These are phyloP conservation scores for Triticum dicoccoides DNA, from an alignment of 176 grass and related monocot species.

Conservation along the genomic window DNA sequence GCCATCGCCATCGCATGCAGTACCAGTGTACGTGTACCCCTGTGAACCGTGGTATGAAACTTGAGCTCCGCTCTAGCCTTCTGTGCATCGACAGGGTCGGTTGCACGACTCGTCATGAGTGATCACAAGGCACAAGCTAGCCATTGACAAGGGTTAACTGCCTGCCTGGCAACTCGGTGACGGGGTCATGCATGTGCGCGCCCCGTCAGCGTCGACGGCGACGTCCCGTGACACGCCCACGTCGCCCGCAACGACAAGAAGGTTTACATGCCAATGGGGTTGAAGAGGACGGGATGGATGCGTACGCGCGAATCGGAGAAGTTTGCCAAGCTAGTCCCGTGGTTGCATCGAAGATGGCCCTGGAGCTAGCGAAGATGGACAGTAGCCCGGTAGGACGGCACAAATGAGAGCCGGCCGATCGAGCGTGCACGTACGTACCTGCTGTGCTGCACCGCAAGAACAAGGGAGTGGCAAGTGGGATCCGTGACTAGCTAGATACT, in stretches of 20 bases:
- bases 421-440: neutral
- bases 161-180: neutral
- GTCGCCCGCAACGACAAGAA: neutral
- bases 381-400: neutral
- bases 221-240: slow-evolving; percentile 6
- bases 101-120: neutral
- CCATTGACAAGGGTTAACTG: neutral
- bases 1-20: neutral
- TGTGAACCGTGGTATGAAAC: neutral
- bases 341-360: neutral
- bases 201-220: slow-evolving; percentile 21
- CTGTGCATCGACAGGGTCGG: neutral
- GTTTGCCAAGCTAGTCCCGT: slow-evolving; percentile 1
- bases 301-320: neutral
- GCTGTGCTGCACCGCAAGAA: slow-evolving; percentile 12
- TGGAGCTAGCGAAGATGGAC: neutral
- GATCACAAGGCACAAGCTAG: neutral
- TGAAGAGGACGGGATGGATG: neutral
- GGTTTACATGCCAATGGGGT: neutral
- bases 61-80: neutral
- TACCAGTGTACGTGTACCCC: neutral
- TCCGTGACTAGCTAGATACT: neutral
- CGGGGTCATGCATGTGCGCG: neutral
- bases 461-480: slow-evolving; percentile 3
- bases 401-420: neutral